Base-by-base conservation (phyloP, 2,329 filamentous ascomycete genomes). In the Penicillium polonicum region DNA sequence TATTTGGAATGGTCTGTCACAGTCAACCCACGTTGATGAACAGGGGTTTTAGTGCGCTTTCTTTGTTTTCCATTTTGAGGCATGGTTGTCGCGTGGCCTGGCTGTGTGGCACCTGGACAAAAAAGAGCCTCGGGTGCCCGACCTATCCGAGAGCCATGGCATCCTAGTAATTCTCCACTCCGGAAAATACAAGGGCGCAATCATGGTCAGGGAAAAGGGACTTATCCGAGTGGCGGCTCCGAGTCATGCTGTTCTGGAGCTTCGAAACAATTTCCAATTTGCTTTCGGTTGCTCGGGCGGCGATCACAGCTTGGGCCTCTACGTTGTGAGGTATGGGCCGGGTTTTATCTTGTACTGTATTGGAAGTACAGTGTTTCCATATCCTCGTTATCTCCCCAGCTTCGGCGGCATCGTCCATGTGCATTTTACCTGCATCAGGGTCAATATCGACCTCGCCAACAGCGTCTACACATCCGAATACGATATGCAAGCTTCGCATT, bases 381-480 rank as follows among this genome's bases (percentile, higher is more conserved):
- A 33, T 13, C 12, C 31, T 35, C 38, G 25, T 42, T 43, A 44
- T 44, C 44, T 52, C 12, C 36, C 33, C 38, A 19, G 19, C 12
- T 43, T 31, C 27, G 31, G 6, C 38, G 42, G 17, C 43, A 4
- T 38, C 12, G 10, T 41, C 13, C 48, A 19, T 35, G 29, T 2
- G 4, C 6, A 21, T 45, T 45, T 51, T 36, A 29, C 48, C 25
- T 52, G 35, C 19, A 33, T 35, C 19, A 29, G 45, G 45, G n/a
- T 35, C 27, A 19, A 42, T 33, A 21, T 42, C 44, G 31, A 52
- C 33, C 42, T 55, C 52, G 50, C 61, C 58, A 61, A 58, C 52
- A 29, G 39, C 58, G 59, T 58, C 54, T 60, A 54, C 57, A 17
- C 46, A 56, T 42, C 42, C 55, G 36, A 27, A 45, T 57, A 31